phyloP scores from a whole-genome alignment of 495 filamentous ascomycete species.

The Podospora comata region DNA sequence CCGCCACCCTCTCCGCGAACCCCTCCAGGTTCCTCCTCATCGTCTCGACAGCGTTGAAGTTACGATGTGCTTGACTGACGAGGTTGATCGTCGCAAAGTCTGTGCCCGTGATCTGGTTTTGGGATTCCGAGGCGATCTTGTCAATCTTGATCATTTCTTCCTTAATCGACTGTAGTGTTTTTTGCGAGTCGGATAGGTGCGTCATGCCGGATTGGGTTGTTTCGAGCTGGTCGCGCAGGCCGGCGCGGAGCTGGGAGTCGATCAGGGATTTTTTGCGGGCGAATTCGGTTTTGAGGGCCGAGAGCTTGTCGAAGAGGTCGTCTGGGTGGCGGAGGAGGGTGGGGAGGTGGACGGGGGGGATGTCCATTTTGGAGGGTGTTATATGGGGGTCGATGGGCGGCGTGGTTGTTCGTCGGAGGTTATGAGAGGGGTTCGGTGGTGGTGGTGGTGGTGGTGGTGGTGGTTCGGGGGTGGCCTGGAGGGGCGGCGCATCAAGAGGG shows the following conservation, averaged over 20 bases:
- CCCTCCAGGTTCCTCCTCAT: slow-evolving; percentile 87
- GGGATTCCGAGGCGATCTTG: slow-evolving; percentile 91
- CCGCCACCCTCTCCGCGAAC: slow-evolving; percentile 71
- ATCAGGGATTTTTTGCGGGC: slow-evolving; percentile 87
- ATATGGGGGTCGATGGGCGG: neutral
- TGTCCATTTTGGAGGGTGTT: slow-evolving; percentile 43
- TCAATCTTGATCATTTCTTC: slow-evolving; percentile 99
- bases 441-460: neutral
- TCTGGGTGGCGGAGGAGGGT: slow-evolving; percentile 70
- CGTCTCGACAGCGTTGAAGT: slow-evolving; percentile 85
- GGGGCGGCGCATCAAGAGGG: neutral
- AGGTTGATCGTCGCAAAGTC: slow-evolving; percentile 97
- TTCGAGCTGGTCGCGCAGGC: slow-evolving; percentile 85
- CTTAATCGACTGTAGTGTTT: slow-evolving; percentile 81
- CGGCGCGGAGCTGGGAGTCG: slow-evolving; percentile 82
- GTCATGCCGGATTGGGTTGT: slow-evolving; percentile 89
- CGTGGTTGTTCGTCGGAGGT: slow-evolving; percentile 6
- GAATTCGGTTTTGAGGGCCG: slow-evolving; percentile 86
- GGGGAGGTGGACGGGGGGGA: slow-evolving; percentile 63
- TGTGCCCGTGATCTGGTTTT: slow-evolving; percentile 89
- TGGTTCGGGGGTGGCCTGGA: neutral
- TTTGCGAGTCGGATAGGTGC: slow-evolving; percentile 79
- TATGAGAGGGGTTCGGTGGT: neutral
- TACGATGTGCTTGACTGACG: slow-evolving; percentile 87
- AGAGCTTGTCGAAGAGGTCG: slow-evolving; percentile 88